Base-by-base conservation (phyloP, 2,329 filamentous ascomycete genomes). In the Pseudogymnoascus sp. region DNA sequence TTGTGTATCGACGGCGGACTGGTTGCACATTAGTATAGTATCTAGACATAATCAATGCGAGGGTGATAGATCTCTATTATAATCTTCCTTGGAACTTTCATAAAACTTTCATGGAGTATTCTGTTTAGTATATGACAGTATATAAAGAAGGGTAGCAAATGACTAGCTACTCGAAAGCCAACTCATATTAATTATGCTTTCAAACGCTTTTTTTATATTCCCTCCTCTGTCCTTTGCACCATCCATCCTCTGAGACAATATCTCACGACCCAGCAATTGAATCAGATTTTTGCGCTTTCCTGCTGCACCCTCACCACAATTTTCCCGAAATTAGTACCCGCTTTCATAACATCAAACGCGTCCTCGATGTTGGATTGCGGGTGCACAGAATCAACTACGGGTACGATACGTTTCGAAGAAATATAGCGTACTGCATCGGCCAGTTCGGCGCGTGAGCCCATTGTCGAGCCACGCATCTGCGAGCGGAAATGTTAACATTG, bases 371-470 rank as follows among this genome's bases (percentile, higher is more conserved):
- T 36, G 13, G 33, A 15, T 36, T 15, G 11, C 13, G 33, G 15
- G 33, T 36, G 33, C 33, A 15, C 33, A 36, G 33, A 36, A 15
- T 36, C 33, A 15, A 36, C 33, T 13, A 36, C 33, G 33, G 33
- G 33, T 36, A 36, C 13, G 13, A 36, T 36, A 15, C 33, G 33
- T 36, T 36, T 36, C 33, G 13, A 36, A 15, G 33, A 36, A 36
- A 96, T 88, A 76, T 96, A 96, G 2, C 82, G 81, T 6, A 96
- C 81, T 90, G 96, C 95, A 28, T 92, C 89, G 15, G 80, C 79
- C 71, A 96, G 96, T 76, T 96, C 93, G 71, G 84, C 86, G 59
- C 89, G 82, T 38, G 90, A 95, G 0, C 92, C 92, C 91, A 96
- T 96, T 0, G 91, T 96, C 15, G 83, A 86, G 23, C 93, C 92